Conservation (phyloP, 73 alveolate genomes). For the Paramecium sonneborni region DNA sequence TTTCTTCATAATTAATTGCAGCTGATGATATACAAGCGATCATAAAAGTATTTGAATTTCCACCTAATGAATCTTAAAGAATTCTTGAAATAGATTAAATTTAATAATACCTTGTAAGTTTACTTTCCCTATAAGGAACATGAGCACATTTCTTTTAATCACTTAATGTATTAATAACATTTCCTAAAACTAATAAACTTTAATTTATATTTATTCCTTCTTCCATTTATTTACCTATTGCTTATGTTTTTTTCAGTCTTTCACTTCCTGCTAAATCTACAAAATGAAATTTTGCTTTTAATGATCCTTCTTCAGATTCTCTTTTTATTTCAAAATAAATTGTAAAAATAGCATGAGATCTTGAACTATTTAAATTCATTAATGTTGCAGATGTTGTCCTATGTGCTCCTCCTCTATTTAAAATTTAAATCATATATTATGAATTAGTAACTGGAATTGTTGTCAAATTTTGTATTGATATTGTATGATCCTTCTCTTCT, state of each 20-base stretch:
- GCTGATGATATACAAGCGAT: constrained; percentile 97
- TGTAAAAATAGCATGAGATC: constrained; percentile 98
- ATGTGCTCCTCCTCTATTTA: constrained; percentile 88
- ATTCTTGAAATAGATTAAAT: constrained; percentile 70
- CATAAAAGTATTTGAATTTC: constrained; percentile 95
- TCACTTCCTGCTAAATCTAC: constrained; percentile 99
- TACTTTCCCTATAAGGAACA: constrained; percentile 98
- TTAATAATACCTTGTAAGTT: constrained; percentile 78
- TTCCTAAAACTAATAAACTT: constrained; percentile 92
- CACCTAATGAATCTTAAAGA: constrained; percentile 96
- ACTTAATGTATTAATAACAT: constrained; percentile 93
- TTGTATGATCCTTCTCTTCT: constrained; percentile 87
- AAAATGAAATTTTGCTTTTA: constrained; percentile 95
- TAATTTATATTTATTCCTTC: constrained; percentile 96
- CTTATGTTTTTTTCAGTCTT: constrained; percentile 91
- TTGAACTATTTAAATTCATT: constrained; percentile 86
- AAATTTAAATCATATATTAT: constrained; percentile 86
- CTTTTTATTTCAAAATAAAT: constrained; percentile 83
- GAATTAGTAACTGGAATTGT: constrained; percentile 81
- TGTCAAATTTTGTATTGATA: constrained; percentile 77
- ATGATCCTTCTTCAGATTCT: constrained; percentile 78
- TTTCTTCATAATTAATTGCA: constrained; percentile 91
- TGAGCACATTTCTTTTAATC: constrained; percentile 84
- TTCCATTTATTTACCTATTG: constrained; percentile 83
- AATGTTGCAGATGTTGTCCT: constrained; percentile 91